Percentiles rank a stretch among this genome's conserved stretches.
Evolutionary conservation across 169 alveolate genomes (phyloP).

Genomic region (Plasmodium gallinaceum): DNA sequence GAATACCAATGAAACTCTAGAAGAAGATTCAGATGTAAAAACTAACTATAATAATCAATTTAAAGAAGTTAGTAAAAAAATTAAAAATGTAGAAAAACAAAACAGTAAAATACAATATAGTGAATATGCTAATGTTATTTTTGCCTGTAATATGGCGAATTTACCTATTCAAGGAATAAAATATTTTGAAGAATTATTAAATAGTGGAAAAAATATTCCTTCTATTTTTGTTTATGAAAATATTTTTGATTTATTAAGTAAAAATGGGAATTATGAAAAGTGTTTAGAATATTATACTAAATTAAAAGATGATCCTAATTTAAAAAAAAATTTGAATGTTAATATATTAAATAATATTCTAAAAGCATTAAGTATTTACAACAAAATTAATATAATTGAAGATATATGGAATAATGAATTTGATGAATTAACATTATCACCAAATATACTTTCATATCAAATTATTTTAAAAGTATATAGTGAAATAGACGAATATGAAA

Average conservation of each 20-base stretch:
- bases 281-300: constrained; percentile 43
- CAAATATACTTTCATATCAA: constrained; percentile 47
- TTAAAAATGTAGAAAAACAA: constrained; percentile 47
- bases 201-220: constrained; percentile 62
- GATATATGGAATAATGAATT: constrained; percentile 74
- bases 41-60: constrained; percentile 28
- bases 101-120: constrained; percentile 64
- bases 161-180: constrained; percentile 65
- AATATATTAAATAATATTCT: constrained; percentile 62
- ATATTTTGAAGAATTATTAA: constrained; percentile 76
- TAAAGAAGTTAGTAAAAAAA: constrained; percentile 36
- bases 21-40: constrained; percentile 1
- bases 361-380: constrained; percentile 49
- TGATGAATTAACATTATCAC: constrained; percentile 53
- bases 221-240: constrained; percentile 56
- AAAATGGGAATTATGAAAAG: constrained; percentile 73
- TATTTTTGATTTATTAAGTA: constrained; percentile 61
- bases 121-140: constrained; percentile 73
- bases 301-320: constrained; percentile 66
- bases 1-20: not conserved
- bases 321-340: constrained; percentile 58
- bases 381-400: constrained; percentile 55
- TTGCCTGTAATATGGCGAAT: constrained; percentile 65
- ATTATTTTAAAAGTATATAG: constrained; percentile 38
- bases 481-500: constrained; percentile 56